Base-by-base conservation (phyloP, 2,329 filamentous ascomycete species). In the Xylaria sp. region DNA sequence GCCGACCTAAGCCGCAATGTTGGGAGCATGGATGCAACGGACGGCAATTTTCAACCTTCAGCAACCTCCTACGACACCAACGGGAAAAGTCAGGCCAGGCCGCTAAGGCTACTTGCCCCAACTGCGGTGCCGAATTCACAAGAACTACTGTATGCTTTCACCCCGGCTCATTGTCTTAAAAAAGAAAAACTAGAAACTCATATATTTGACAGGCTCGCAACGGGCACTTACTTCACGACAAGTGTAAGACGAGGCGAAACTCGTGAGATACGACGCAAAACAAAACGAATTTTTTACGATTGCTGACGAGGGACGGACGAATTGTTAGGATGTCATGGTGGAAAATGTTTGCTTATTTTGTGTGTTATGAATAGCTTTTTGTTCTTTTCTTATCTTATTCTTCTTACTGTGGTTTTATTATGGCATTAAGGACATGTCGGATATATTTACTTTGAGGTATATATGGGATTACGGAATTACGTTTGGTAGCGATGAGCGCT, bases 1-100 rank as follows among this genome's bases (percentile, higher is more conserved):
- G 85, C 63, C 83, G 90, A 61, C 91, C 91, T n/a, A 96, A 96
- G 75, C 92, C 92, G 42, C 91, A 96, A 70, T 97, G 93, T 73
- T 97, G 91, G 90, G 93, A 97, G 57, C 93, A 97, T 68, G 93
- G 92, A 9, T 97, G 93, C 78, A 96, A 97, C 66, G 93, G 93
- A 18, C 87, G 92, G 24, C 90, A 96, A 67, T 97, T 97, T 69
- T 96, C 91, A 17, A 97, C 93, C 2, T 97, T 97, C 70, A 96
- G 92, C 82, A 97, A 97, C 70, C 82, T 97, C 2, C 78, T 97
- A 37, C 83, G 93, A 59, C 93, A 97, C 71, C 92, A 97, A 73
- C 85, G 93, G 40, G 93, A 97, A 73, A 97, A 96, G 72, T 95
- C 91, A 0, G 93, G 93, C 21, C 92, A 92, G 48, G 91, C 92